phyloP scores from a whole-genome alignment of 2,329 filamentous ascomycete species.

The Penicillium palitans region DNA sequence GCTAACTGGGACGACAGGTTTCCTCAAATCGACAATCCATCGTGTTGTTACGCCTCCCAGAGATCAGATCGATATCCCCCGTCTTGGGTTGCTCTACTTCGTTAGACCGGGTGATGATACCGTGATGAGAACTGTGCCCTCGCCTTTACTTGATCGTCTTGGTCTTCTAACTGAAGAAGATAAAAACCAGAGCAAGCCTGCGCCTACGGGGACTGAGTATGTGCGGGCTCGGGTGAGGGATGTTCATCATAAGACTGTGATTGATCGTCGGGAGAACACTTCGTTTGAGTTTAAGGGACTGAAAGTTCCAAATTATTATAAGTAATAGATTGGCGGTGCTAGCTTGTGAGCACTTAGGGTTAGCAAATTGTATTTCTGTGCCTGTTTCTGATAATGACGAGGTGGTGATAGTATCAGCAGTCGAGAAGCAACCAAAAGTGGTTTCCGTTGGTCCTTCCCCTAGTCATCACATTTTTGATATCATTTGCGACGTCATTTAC shows the following conservation, averaged over 20 bases:
- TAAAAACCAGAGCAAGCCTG: slow-evolving; percentile 37
- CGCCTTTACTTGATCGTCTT: slow-evolving; percentile 39
- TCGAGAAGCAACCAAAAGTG: neutral
- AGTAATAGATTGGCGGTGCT: neutral
- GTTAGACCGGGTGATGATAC: slow-evolving; percentile 38
- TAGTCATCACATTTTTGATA: neutral
- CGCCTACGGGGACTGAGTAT: slow-evolving; percentile 48
- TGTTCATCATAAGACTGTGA: slow-evolving; percentile 48
- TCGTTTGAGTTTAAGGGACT: slow-evolving; percentile 48
- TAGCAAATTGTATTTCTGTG: neutral
- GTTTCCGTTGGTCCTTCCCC: neutral
- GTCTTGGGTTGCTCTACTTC: slow-evolving; percentile 42
- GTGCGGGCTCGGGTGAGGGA: slow-evolving; percentile 50
- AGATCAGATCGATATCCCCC: slow-evolving; percentile 35
- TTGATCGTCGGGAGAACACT: slow-evolving; percentile 48
- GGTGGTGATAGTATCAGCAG: neutral
- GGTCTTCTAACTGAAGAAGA: slow-evolving; percentile 45
- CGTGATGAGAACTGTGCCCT: slow-evolving; percentile 34
- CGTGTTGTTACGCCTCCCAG: slow-evolving; percentile 38
- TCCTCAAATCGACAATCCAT: slow-evolving; percentile 39
- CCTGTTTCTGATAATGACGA: neutral
- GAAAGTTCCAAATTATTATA: slow-evolving; percentile 42
- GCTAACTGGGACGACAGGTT: slow-evolving; percentile 6
- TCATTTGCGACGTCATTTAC: neutral
- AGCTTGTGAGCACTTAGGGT: neutral